A percentile compares a stretch with the other conserved stretches of the same genome.
Evolutionary conservation across 805 yeast species (phyloP).

Genomic region (Saturnispora sanitii): DNA sequence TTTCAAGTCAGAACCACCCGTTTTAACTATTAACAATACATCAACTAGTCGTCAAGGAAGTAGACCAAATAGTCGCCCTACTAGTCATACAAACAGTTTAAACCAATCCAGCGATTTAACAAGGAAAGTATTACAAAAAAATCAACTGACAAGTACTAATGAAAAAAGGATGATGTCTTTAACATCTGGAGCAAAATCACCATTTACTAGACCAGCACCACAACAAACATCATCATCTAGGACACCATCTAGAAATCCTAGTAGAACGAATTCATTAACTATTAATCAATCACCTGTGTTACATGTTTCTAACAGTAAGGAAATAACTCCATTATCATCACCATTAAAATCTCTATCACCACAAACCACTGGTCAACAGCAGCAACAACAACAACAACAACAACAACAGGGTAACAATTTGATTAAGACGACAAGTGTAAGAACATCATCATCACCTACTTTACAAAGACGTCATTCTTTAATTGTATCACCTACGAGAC

Average conservation of each 20-base stretch:
- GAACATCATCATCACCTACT: conserved; percentile 4
- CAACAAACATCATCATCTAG: no score
- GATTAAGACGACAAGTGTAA: background rate
- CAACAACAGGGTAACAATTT: background rate
- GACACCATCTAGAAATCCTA: background rate
- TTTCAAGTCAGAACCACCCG: background rate
- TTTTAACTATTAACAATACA: no score
- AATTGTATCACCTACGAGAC: background rate
- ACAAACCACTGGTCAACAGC: background rate
- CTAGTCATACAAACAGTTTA: conserved; percentile 6
- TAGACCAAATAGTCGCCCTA: background rate
- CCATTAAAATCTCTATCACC: conserved; percentile 1
- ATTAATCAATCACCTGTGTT: background rate
- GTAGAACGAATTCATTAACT: conserved; percentile 3
- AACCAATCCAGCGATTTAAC: conserved; percentile 2
- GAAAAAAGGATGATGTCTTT: conserved; percentile 4
- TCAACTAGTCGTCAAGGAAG: background rate
- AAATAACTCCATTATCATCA: conserved; percentile 2
- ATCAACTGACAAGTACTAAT: background rate
- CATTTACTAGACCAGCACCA: conserved; percentile 2
- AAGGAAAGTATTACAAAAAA: conserved; percentile 1
- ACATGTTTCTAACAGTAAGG: background rate
- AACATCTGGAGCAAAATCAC: conserved; percentile 2
- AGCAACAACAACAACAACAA: background rate
- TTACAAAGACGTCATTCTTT: conserved; percentile 4